Percentiles rank a stretch among this genome's conserved stretches.
Conservation (phyloP, 2,329 filamentous ascomycete species). For the Chaetomiaceae sp. region DNA sequence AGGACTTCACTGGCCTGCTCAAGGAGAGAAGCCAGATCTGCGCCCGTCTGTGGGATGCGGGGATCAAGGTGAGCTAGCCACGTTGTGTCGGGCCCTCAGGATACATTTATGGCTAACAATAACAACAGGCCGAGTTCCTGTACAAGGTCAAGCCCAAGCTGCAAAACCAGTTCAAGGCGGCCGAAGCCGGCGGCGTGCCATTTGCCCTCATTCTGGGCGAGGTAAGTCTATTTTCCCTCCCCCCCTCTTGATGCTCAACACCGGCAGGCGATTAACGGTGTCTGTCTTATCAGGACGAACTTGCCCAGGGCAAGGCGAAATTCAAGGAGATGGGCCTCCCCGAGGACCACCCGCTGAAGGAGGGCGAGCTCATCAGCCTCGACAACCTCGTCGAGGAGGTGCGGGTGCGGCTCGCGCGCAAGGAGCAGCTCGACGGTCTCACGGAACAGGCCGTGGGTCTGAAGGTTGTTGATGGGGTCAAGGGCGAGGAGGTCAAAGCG, state of each 20-base stretch:
- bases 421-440: constrained; percentile 41
- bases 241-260: no score
- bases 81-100: neutral
- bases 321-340: constrained; percentile 74
- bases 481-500: constrained; percentile 35
- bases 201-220: constrained; percentile 88
- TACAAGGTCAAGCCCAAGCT: constrained; percentile 91
- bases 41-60: constrained; percentile 68
- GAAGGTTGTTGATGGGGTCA: constrained; percentile 44
- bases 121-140: constrained; percentile 64
- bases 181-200: constrained; percentile 73
- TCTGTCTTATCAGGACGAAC: constrained; percentile 54
- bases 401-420: constrained; percentile 35
- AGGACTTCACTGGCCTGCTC: constrained; percentile 73
- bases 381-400: constrained; percentile 24
- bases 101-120: neutral
- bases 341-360: constrained; percentile 84
- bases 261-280: neutral
- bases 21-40: constrained; percentile 47
- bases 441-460: constrained; percentile 41
- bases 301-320: constrained; percentile 76
- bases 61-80: constrained; percentile 58
- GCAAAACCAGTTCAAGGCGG: constrained; percentile 84
- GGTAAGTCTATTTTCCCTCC: constrained; percentile 9
- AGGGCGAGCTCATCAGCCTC: constrained; percentile 47